Evolutionary conservation across 192 early-diverging fungal genomes (phyloP).

Genomic region (Entomortierella beljakovae): DNA sequence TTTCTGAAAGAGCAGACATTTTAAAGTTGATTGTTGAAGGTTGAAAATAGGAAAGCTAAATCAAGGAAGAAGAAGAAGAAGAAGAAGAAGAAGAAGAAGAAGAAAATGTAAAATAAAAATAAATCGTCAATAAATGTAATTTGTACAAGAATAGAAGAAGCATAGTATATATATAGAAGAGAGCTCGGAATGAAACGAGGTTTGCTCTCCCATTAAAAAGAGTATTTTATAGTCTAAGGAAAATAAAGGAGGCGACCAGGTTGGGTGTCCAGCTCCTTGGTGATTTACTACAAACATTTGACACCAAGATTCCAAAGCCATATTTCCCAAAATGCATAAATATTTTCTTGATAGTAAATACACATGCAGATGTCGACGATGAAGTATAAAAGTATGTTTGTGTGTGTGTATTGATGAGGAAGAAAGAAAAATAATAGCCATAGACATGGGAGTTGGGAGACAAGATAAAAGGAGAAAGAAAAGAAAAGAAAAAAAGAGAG

Average conservation of each 20-base stretch:
- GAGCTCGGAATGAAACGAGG: constrained; percentile 1
- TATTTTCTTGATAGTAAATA: too few relatives aligned
- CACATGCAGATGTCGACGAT: too few relatives aligned
- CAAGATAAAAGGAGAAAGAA: neutral
- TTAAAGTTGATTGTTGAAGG: neutral
- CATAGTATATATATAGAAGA: neutral
- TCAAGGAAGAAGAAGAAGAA: neutral
- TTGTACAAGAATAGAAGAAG: neutral
- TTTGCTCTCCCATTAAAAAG: neutral
- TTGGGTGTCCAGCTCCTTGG: neutral
- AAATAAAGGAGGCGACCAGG: neutral
- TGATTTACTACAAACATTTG: neutral
- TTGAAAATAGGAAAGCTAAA: neutral
- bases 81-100: neutral
- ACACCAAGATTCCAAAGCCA: neutral
- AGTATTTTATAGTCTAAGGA: neutral
- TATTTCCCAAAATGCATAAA: too few relatives aligned
- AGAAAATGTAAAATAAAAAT: neutral
- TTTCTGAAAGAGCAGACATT: constrained; percentile 34
- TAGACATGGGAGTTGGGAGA: too few relatives aligned
- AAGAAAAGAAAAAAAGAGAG: neutral
- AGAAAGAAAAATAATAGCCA: too few relatives aligned
- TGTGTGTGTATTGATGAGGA: too few relatives aligned
- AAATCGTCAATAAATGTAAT: neutral
- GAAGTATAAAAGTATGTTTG: too few relatives aligned